Evolutionary conservation across 78 protist genomes (phyloP).

Genomic region (Speleostelium caveatum): DNA sequence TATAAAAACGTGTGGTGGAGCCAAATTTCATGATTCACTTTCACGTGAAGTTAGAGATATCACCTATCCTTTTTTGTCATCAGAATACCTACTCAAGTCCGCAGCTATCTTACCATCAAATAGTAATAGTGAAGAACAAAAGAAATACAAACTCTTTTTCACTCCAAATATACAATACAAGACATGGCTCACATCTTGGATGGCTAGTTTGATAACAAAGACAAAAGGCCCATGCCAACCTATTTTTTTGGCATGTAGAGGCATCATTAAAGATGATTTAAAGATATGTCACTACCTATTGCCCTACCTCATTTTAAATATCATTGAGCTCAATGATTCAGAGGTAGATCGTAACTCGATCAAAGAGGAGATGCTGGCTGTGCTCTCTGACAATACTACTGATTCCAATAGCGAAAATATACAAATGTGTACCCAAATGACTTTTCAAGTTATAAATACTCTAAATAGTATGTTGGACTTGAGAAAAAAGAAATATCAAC

Average conservation of each 20-base stretch:
- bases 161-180: conserved; percentile 7
- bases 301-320: conserved; percentile 54
- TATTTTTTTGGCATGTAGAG: conserved; percentile 75
- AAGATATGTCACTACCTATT: conserved; percentile 63
- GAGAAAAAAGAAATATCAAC: conserved; percentile 1
- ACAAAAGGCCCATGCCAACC: conserved; percentile 31
- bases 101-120: background rate
- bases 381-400: conserved; percentile 48
- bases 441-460: conserved; percentile 50
- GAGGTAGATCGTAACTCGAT: conserved; percentile 25
- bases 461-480: conserved; percentile 32
- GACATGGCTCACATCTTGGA: conserved; percentile 64
- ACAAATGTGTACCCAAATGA: conserved; percentile 75
- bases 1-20: conserved; percentile 24
- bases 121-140: no score
- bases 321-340: conserved; percentile 26
- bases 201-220: conserved; percentile 2
- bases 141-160: no score
- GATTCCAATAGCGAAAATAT: conserved; percentile 49
- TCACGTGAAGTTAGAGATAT: conserved; percentile 37
- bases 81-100: conserved; percentile 27
- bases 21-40: conserved; percentile 4
- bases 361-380: conserved; percentile 49
- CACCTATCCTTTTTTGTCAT: conserved; percentile 27
- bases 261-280: conserved; percentile 67